Percentiles rank a stretch among this genome's conserved stretches.
phyloP scores from a whole-genome alignment of 768 basidiomycete genomes.

The Termitomyces sp. region DNA sequence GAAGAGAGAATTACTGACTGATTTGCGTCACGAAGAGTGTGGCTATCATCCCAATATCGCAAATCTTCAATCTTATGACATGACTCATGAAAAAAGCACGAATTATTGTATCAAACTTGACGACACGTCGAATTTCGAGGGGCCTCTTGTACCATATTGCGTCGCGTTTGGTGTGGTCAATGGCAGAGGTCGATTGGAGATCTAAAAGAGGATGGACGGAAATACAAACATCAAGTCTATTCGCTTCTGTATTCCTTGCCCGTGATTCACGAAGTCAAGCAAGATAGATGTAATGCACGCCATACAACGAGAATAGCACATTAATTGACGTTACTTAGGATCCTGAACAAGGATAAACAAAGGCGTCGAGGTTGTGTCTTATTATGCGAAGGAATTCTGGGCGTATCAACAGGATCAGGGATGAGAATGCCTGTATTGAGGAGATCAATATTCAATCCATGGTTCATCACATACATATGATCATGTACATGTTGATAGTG shows the following conservation, averaged over 20 bases:
- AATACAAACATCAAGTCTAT: constrained; percentile 27
- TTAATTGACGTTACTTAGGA: constrained; percentile 34
- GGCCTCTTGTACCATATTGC: too few species aligned
- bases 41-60: too few species aligned
- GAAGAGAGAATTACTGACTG: too few species aligned
- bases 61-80: too few species aligned
- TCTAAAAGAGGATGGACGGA: too few species aligned
- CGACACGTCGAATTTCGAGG: too few species aligned
- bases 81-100: too few species aligned
- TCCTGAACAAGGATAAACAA: constrained; percentile 17
- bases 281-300: constrained; percentile 46
- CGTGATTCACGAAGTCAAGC: constrained; percentile 46
- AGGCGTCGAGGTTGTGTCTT: not conserved
- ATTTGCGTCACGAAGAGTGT: too few species aligned
- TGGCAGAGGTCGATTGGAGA: too few species aligned
- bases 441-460: constrained; percentile 44
- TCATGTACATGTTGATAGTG: constrained; percentile 23
- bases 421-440: constrained; percentile 26
- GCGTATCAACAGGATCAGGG: constrained; percentile 20
- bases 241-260: constrained; percentile 37
- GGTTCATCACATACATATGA: constrained; percentile 46
- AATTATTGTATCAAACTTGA: not conserved
- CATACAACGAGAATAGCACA: constrained; percentile 38
- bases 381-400: too few species aligned
- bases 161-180: too few species aligned